Evolutionary conservation across 2,329 filamentous ascomycete genomes (phyloP), one percentile per base, ranked within the genome.

Genomic region (Alternaria sp.): DNA sequence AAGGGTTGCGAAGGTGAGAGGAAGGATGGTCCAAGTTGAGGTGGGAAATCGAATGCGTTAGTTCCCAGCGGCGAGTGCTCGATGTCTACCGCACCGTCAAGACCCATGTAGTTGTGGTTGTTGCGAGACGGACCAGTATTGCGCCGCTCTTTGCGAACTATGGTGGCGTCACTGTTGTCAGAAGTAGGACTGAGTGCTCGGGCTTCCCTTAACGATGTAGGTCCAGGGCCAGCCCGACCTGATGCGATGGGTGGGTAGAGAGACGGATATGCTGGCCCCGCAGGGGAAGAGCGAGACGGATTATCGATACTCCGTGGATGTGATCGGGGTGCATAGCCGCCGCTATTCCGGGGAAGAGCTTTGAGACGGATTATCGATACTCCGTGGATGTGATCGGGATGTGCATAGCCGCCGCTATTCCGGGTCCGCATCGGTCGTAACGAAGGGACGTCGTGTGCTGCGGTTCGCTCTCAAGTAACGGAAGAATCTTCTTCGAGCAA

Each of bases 401-500:
- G 66, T 39, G 62, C 84, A 67, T 91, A 88, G 51, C 88, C 87
- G 28, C 86, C 88, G 71, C 88, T 91, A 67, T 86, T 82, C 51
- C 88, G 86, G 63, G 3, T n/a, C n/a, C n/a, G n/a, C n/a, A n/a
- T n/a, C n/a, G n/a, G 51, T 91, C 88, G 13, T 88, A 86, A 7
- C 88, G 85, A 49, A 89, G 81, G 11, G 83, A 76, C 5, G 70
- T 74, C 1, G 74, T 77, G 49, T 76, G 74, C 54, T 75, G 70
- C 21, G 75, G 72, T 59, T 75, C 79, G 46, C 83, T 82, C 52
- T 90, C 86, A 5, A 97, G 83, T 2, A 95, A 86, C 8, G 86
- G 84, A 65, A 86, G 88, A 62, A 97, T 85, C 80, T 96, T 97
- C 67, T 91, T 89, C 69, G 90, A 89, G 87, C 93, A 93, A 37